Evolutionary conservation across 163 green algal species (phyloP).

Genomic region (Chlamydomonas reinhardtii): DNA sequence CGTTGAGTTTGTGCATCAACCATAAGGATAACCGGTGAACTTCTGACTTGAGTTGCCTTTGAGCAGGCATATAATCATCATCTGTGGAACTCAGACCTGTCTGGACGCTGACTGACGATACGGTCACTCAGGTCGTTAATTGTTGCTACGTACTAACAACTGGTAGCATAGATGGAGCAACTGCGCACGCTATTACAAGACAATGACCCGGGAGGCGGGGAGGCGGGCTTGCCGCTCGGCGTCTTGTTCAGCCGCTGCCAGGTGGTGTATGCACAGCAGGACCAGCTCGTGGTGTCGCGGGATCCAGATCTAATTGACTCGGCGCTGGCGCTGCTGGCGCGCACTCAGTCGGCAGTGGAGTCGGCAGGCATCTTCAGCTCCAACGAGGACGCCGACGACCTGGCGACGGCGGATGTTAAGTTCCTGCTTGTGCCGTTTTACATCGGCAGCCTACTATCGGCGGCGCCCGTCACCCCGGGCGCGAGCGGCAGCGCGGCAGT

Average conservation of each 20-base stretch:
- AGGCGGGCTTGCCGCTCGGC: background rate
- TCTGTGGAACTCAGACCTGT: no score
- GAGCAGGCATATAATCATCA: no score
- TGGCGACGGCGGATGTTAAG: constrained; percentile 77
- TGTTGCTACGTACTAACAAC: no score
- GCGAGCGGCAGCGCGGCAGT: background rate
- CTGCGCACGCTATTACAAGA: background rate
- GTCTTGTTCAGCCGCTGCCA: constrained; percentile 30
- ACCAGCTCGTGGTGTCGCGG: background rate
- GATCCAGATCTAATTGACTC: constrained; percentile 13
- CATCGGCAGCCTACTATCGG: constrained; percentile 61
- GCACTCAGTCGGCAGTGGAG: constrained; percentile 43
- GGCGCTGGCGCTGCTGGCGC: background rate
- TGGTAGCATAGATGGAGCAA: background rate
- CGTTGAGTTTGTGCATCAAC: no score
- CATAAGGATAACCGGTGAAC: no score
- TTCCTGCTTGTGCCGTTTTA: constrained; percentile 85
- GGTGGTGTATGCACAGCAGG: constrained; percentile 8
- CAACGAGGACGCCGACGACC: constrained; percentile 88
- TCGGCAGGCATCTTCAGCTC: constrained; percentile 78
- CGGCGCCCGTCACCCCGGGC: constrained; percentile 16
- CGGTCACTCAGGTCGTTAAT: no score
- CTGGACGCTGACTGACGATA: no score
- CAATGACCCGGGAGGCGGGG: background rate
- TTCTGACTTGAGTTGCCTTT: no score